These are phyloP conservation scores for Pestalotiopsis fici DNA, from an alignment of 2,329 filamentous ascomycete species.

Conservation along the genomic window DNA sequence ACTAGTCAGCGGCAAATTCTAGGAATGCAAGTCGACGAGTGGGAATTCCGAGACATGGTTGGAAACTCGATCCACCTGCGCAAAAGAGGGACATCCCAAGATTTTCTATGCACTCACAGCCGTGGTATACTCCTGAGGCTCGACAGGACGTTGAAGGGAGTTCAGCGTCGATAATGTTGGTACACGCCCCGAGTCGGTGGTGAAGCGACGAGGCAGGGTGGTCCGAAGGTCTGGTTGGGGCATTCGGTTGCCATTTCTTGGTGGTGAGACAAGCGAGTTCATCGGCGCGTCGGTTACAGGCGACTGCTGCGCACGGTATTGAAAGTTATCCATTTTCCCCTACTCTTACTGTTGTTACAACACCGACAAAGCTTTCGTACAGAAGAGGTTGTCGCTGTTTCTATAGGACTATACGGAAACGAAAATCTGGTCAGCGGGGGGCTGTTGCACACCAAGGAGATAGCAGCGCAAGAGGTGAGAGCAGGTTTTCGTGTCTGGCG, in stretches of 20 bases:
- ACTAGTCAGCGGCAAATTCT: slow-evolving; percentile 27
- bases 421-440: slow-evolving; percentile 1
- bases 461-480: not conserved
- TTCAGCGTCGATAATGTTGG: slow-evolving; percentile 71
- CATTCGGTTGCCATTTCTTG: slow-evolving; percentile 68
- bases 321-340: slow-evolving; percentile 74
- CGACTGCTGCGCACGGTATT: slow-evolving; percentile 76
- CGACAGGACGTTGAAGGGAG: slow-evolving; percentile 44
- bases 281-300: slow-evolving; percentile 76
- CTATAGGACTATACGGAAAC: slow-evolving; percentile 32
- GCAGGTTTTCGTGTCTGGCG: slow-evolving; percentile 1
- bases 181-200: slow-evolving; percentile 84
- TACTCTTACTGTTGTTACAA: slow-evolving; percentile 46
- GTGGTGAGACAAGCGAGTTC: slow-evolving; percentile 73
- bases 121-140: slow-evolving; percentile 50
- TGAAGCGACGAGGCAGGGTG: slow-evolving; percentile 87
- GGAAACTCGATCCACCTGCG: slow-evolving; percentile 9
- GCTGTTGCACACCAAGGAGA: not conserved
- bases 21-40: slow-evolving; percentile 28
- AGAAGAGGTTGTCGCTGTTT: slow-evolving; percentile 33
- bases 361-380: slow-evolving; percentile 38
- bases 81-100: not conserved
- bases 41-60: slow-evolving; percentile 27
- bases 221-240: slow-evolving; percentile 70
- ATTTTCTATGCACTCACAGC: slow-evolving; percentile 26